phyloP scores from a whole-genome alignment of 176 grass and related monocot species.

The Oryza nivara region DNA sequence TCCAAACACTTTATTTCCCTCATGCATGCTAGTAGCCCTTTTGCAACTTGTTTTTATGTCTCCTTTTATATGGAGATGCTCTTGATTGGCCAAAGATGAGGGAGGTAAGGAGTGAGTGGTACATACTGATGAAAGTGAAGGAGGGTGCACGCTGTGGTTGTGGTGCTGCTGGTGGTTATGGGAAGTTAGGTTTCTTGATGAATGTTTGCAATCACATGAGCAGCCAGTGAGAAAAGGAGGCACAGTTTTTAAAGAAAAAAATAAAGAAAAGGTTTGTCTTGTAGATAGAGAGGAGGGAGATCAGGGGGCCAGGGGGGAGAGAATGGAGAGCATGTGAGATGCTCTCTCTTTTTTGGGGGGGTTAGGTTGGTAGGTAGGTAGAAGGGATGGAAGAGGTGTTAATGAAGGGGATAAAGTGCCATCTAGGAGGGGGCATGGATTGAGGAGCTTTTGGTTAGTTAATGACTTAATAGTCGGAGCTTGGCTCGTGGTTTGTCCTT shows the following conservation, averaged over 20 bases:
- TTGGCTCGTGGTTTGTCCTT: constrained; percentile 45
- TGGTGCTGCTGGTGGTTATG: constrained; percentile 44
- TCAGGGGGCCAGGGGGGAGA: not conserved
- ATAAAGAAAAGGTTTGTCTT: constrained; percentile 23
- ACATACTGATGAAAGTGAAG: constrained; percentile 17
- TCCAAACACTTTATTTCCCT: not conserved
- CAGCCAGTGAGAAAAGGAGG: constrained; percentile 33
- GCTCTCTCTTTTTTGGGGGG: not conserved
- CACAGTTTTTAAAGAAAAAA: not conserved
- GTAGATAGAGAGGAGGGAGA: constrained; percentile 44
- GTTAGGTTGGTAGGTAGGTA: constrained; percentile 42
- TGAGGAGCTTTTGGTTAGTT: constrained; percentile 50
- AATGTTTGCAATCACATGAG: constrained; percentile 46
- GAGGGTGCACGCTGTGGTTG: not conserved
- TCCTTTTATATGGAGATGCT: not conserved
- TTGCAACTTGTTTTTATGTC: constrained; percentile 6
- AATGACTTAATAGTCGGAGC: constrained; percentile 53
- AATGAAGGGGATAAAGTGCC: constrained; percentile 46
- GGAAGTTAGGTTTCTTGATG: constrained; percentile 36
- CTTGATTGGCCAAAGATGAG: constrained; percentile 8
- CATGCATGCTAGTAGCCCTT: not conserved
- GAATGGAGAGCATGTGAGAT: constrained; percentile 67
- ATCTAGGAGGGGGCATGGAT: constrained; percentile 38
- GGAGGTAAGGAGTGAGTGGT: constrained; percentile 18
- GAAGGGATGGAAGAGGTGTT: constrained; percentile 43